These are phyloP conservation scores for Gonapodya sp. DNA, from an alignment of 192 early-diverging fungal genomes.

Conservation along the genomic window DNA sequence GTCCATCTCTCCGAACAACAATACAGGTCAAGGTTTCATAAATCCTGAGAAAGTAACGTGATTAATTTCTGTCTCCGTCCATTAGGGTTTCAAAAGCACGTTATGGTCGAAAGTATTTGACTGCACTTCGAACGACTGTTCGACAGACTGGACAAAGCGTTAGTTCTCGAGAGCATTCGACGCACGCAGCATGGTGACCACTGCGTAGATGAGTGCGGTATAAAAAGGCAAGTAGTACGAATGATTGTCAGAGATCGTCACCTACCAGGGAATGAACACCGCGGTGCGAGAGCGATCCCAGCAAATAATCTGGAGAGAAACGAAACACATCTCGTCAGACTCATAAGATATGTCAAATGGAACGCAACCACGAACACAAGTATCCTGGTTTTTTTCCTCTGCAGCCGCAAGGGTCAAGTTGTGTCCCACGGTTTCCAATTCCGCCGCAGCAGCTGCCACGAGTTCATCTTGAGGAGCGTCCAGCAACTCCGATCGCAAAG, in stretches of 20 bases:
- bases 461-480: neutral
- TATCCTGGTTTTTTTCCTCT: neutral
- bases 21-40: too few species aligned
- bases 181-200: neutral
- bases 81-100: too few species aligned
- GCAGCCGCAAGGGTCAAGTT: neutral
- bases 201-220: neutral
- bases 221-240: neutral
- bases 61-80: too few species aligned
- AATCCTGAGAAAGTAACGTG: too few species aligned
- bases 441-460: neutral
- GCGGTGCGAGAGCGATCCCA: neutral
- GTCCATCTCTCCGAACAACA: too few species aligned
- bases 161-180: neutral
- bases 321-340: neutral
- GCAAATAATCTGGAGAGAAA: neutral
- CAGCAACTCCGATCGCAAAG: neutral
- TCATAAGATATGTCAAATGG: neutral
- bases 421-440: neutral
- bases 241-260: neutral
- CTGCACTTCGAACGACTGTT: neutral
- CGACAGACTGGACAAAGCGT: neutral
- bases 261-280: neutral
- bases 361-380: neutral
- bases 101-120: neutral